A percentile compares a stretch with the other conserved stretches of the same genome.
These are phyloP conservation scores for Lepidium sativum DNA, from an alignment of 345 rosid species.

Conservation along the genomic window DNA sequence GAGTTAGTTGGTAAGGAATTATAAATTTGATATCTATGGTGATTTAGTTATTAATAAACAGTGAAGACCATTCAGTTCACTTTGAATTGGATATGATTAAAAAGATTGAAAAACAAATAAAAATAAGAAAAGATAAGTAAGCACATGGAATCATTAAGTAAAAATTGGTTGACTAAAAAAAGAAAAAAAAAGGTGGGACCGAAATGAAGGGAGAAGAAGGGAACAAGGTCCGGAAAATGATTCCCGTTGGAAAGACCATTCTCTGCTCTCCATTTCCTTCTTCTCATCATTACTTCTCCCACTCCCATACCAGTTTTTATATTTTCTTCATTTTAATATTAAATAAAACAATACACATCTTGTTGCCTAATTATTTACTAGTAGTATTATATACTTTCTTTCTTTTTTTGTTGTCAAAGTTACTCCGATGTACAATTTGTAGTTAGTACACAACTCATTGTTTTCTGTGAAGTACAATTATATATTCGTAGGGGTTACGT, in stretches of 20 bases:
- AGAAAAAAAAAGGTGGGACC: constrained; percentile 20
- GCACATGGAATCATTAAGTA: constrained; percentile 23
- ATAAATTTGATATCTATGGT: too few relatives aligned
- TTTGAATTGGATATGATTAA: too few relatives aligned
- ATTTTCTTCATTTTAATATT: constrained; percentile 12
- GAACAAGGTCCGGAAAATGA: constrained; percentile 42
- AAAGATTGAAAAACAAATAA: too few relatives aligned
- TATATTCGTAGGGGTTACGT: neutral
- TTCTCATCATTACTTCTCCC: constrained; percentile 58
- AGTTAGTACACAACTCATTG: neutral
- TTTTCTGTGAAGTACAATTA: neutral
- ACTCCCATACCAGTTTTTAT: constrained; percentile 25
- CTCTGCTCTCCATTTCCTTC: constrained; percentile 32
- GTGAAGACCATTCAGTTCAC: too few relatives aligned
- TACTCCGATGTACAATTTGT: neutral
- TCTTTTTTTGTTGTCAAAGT: too few relatives aligned
- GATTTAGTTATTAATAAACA: too few relatives aligned
- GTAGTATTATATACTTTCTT: neutral
- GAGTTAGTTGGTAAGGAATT: too few relatives aligned
- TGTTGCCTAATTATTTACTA: neutral
- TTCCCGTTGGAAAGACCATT: constrained; percentile 35
- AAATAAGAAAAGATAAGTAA: neutral
- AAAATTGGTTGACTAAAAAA: neutral
- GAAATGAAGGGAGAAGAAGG: constrained; percentile 36
- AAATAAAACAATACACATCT: neutral